phyloP scores from a whole-genome alignment of 225 moss, liverwort and hornwort genomes.

The Sphagnum tenellum region DNA sequence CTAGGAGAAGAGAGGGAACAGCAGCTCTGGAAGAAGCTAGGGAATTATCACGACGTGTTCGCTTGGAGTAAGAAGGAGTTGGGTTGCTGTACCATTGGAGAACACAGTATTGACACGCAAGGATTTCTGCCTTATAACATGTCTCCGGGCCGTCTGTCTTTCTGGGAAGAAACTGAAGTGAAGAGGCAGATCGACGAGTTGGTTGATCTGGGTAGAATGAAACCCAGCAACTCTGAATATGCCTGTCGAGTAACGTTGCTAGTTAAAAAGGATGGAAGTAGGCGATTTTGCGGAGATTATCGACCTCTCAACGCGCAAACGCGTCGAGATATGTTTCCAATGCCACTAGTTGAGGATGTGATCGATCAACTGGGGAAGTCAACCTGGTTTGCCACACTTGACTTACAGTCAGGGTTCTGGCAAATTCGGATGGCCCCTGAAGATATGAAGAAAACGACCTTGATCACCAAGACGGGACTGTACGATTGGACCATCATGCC shows the following conservation, averaged over 20 bases:
- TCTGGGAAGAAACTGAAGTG: not conserved
- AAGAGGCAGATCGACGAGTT: not conserved
- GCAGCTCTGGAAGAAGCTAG: not conserved
- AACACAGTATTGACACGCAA: not conserved
- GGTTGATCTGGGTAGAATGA: not conserved
- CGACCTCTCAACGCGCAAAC: not conserved
- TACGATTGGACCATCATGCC: constrained; percentile 4
- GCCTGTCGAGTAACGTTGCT: not conserved
- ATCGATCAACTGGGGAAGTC: not conserved
- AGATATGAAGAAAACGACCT: not conserved
- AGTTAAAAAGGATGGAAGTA: not conserved
- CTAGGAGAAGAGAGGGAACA: not conserved
- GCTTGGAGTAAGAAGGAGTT: not conserved
- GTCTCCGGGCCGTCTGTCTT: not conserved
- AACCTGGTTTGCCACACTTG: not conserved
- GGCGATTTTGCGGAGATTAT: not conserved
- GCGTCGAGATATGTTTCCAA: not conserved
- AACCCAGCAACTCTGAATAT: not conserved
- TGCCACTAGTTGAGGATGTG: constrained; percentile 6
- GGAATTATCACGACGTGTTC: not conserved
- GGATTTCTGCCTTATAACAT: not conserved
- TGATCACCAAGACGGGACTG: not conserved
- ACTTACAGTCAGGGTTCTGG: constrained; percentile 6
- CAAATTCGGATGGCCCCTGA: constrained; percentile 2
- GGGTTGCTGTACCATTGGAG: not conserved